Percentiles rank a stretch among this genome's conserved stretches.
These are phyloP conservation scores for Eucalyptus guilfoylei DNA, from an alignment of 345 rosid genomes.

Conservation along the genomic window DNA sequence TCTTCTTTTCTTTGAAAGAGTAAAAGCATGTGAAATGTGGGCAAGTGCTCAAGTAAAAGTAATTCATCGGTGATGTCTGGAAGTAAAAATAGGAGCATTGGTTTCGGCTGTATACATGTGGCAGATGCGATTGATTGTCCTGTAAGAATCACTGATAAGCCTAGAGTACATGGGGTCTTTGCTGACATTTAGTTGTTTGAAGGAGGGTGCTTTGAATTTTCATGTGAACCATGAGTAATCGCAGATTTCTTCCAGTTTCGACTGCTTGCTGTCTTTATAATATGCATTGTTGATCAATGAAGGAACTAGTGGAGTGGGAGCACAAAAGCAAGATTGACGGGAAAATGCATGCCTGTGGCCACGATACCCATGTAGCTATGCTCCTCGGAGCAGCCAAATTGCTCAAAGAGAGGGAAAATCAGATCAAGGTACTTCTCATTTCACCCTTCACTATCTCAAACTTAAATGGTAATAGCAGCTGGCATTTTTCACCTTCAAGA, in stretches of 20 bases:
- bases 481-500: background rate
- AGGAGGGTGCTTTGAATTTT: background rate
- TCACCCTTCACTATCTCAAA: background rate
- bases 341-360: constrained; percentile 78
- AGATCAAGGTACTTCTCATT: constrained; percentile 28
- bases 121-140: background rate
- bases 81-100: background rate
- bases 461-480: background rate
- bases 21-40: background rate
- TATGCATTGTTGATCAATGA: background rate
- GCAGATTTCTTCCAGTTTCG: background rate
- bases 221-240: background rate
- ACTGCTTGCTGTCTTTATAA: background rate
- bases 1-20: background rate
- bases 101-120: background rate
- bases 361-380: constrained; percentile 70
- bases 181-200: background rate
- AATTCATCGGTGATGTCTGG: background rate
- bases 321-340: constrained; percentile 54
- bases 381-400: constrained; percentile 73
- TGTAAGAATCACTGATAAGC: background rate
- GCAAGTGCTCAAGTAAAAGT: background rate
- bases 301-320: constrained; percentile 80
- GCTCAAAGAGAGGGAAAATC: constrained; percentile 28
- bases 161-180: background rate